phyloP scores from a whole-genome alignment of 2,329 filamentous ascomycete species.

The Diaporthe vaccinii region DNA sequence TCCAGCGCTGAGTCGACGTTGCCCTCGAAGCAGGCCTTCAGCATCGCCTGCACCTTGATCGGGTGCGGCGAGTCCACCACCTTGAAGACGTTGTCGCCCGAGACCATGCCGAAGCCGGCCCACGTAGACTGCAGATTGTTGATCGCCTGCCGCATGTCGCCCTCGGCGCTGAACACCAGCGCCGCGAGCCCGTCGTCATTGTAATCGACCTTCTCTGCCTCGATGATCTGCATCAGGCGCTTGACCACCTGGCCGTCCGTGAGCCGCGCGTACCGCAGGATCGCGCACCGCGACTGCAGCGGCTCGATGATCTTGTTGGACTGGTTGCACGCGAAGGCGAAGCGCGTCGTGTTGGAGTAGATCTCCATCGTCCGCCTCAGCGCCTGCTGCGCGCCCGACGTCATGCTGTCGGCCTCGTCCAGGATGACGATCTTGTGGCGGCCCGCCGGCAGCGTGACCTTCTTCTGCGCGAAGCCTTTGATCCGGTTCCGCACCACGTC shows the following conservation, averaged over 20 bases:
- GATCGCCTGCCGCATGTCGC: slow-evolving; percentile 98
- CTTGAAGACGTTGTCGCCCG: slow-evolving; percentile 96
- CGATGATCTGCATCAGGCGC: slow-evolving; percentile 90
- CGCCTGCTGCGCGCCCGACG: slow-evolving; percentile 94
- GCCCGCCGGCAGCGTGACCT: slow-evolving; percentile 91
- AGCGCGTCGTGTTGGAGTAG: slow-evolving; percentile 94
- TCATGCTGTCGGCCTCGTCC: slow-evolving; percentile 99
- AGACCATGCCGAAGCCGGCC: slow-evolving; percentile 97
- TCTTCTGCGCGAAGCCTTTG: slow-evolving; percentile 99
- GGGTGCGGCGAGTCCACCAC: slow-evolving; percentile 98
- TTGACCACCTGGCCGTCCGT: slow-evolving; percentile 95
- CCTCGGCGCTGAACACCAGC: slow-evolving; percentile 96
- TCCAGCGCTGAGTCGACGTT: slow-evolving; percentile 91
- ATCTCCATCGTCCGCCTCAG: slow-evolving; percentile 98
- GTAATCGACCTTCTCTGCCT: slow-evolving; percentile 90
- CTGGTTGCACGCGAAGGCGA: slow-evolving; percentile 98
- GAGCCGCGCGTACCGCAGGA: slow-evolving; percentile 91
- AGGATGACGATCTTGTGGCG: slow-evolving; percentile 97
- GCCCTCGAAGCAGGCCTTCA: slow-evolving; percentile 95
- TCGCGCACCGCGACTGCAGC: slow-evolving; percentile 96
- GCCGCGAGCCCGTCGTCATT: slow-evolving; percentile 95
- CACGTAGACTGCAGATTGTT: slow-evolving; percentile 96
- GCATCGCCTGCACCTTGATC: slow-evolving; percentile 98
- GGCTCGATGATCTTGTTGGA: slow-evolving; percentile 99
- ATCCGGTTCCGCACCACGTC: slow-evolving; percentile 97